phyloP scores from a whole-genome alignment of 2,329 filamentous ascomycete genomes.

The Colletotrichum theobromicola region DNA sequence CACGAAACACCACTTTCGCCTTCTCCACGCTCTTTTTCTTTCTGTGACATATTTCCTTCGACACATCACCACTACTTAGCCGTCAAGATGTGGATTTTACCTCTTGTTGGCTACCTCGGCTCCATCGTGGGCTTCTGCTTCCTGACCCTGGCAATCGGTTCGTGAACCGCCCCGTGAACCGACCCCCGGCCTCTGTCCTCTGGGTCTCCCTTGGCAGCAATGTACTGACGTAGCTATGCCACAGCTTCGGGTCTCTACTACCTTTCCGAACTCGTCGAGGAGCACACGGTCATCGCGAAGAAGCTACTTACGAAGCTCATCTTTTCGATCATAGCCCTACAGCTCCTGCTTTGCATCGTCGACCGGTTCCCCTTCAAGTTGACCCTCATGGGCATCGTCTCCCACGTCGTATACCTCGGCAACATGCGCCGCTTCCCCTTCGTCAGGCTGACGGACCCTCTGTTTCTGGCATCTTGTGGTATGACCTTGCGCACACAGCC shows the following conservation, averaged over 20 bases:
- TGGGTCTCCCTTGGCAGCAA: not conserved
- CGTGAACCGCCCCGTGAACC: slow-evolving; percentile 29
- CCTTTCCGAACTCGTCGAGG: slow-evolving; percentile 95
- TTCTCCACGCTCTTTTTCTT: not conserved
- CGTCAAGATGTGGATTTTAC: slow-evolving; percentile 88
- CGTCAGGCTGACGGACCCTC: slow-evolving; percentile 84
- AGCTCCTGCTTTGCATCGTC: slow-evolving; percentile 76
- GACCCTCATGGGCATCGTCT: slow-evolving; percentile 76
- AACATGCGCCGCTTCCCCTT: slow-evolving; percentile 79
- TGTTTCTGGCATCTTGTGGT: slow-evolving; percentile 87
- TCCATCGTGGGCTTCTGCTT: slow-evolving; percentile 90
- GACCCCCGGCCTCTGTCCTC: not conserved
- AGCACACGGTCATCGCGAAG: slow-evolving; percentile 93
- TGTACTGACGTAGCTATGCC: not conserved
- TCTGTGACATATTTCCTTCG: not conserved
- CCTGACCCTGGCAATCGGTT: slow-evolving; percentile 91
- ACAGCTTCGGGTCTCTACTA: slow-evolving; percentile 97
- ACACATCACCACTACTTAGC: not conserved
- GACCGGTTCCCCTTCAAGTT: slow-evolving; percentile 85
- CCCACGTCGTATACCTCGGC: slow-evolving; percentile 85
- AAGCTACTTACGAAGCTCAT: slow-evolving; percentile 85
- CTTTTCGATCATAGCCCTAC: slow-evolving; percentile 78
- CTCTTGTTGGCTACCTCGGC: slow-evolving; percentile 87
- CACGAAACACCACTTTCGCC: not conserved
- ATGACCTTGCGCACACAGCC: slow-evolving; percentile 35